Evolutionary conservation across 2,329 filamentous ascomycete genomes (phyloP), one percentile per base, ranked within the genome.

Genomic region (Exutisphaerella laricina): DNA sequence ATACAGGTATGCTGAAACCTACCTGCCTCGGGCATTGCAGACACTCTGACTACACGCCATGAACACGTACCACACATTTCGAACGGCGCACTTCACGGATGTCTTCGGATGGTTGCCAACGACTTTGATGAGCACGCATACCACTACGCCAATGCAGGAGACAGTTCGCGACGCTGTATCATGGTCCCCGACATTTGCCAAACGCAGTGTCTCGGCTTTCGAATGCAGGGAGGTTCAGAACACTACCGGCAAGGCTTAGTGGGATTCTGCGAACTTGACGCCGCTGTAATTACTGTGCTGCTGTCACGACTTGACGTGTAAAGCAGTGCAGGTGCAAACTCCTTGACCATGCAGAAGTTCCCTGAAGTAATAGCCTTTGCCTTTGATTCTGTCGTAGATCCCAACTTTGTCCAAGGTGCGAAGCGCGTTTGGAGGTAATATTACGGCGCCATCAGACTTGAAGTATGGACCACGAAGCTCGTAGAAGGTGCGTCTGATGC

Each of bases 171-270:
- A 26, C 23, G 6, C 6, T 12, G 12, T 12, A 7, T 26, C 23
- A 12, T n/a, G n/a, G n/a, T n/a, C n/a, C 23, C 12, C 23, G 23
- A 26, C 6, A 26, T 26, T 7, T 26, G 12, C 23, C n/a, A 18
- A 33, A 14, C 12, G 30, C 5, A 18, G 14, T 23, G 33, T 35
- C 33, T 35, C 33, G 33, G 33, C n/a, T 35, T 5, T 23, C 6
- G n/a, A 14, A 35, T 35, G 33, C 33, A 21, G 18, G 33, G 20
- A 35, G 20, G 20, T 12, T n/a, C 33, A 23, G 14, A 35, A 20
- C 12, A 35, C 33, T 35, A 35, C 33, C 33, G 33, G 33, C 33
- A 35, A 22, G 33, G 33, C 33, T 21, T 23, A 23, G 20, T 7
- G 20, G 7, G 4, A 8, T 17, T n/a, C 18, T 35, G 33, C 17